Conservation (phyloP, 192 early-diverging fungal species). For the Entrophospora sp. region DNA sequence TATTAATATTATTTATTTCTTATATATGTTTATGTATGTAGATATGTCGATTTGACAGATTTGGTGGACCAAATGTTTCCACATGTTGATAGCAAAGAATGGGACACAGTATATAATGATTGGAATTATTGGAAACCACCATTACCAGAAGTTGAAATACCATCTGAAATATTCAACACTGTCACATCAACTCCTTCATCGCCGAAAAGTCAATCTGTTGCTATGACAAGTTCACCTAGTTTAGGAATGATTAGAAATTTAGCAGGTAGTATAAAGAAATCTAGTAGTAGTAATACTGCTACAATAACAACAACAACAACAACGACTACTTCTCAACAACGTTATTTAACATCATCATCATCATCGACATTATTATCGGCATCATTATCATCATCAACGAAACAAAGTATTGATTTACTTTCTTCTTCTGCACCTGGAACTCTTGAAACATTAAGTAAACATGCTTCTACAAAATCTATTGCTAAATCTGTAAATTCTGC, state of each 20-base stretch:
- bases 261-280: slow-evolving; percentile 10
- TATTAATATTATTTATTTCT: not conserved
- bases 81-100: slow-evolving; percentile 39
- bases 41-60: slow-evolving; percentile 78
- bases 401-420: too few relatives aligned
- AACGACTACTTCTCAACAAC: too few relatives aligned
- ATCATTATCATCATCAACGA: too few relatives aligned
- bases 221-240: slow-evolving; percentile 4
- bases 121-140: slow-evolving; percentile 73
- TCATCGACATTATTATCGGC: too few relatives aligned
- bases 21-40: slow-evolving; percentile 3
- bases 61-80: slow-evolving; percentile 96
- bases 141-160: slow-evolving; percentile 42
- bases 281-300: not conserved
- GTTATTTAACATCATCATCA: too few relatives aligned
- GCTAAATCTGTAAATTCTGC: not conserved
- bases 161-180: slow-evolving; percentile 17
- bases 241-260: slow-evolving; percentile 31
- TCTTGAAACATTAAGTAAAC: not conserved
- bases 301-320: too few relatives aligned
- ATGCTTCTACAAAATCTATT: not conserved
- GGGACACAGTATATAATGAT: slow-evolving; percentile 70
- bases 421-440: not conserved
- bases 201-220: not conserved
- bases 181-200: slow-evolving; percentile 5